phyloP scores from a whole-genome alignment of 164 flowering plant species.

The Sextonia rubra region DNA sequence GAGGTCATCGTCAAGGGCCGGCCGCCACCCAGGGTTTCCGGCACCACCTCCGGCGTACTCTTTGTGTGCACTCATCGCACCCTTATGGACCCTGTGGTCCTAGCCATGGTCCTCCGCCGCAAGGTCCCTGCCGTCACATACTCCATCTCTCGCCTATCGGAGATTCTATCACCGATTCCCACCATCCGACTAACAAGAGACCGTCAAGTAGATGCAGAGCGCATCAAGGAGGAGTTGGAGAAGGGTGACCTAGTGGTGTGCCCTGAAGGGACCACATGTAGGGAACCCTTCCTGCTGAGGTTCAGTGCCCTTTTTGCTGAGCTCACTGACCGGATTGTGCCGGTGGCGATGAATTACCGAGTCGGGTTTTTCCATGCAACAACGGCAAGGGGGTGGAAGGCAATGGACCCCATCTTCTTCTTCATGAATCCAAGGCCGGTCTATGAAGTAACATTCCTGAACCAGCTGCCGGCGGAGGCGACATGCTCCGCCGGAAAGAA shows the following conservation, averaged over 20 bases:
- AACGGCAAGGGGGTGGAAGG: conserved; percentile 94
- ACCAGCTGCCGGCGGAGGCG: conserved; percentile 79
- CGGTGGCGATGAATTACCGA: conserved; percentile 90
- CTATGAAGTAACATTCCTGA: conserved; percentile 88
- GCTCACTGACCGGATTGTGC: conserved; percentile 82
- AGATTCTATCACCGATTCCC: conserved; percentile 88
- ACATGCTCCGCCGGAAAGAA: conserved; percentile 84
- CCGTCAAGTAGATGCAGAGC: conserved; percentile 70
- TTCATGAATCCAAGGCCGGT: conserved; percentile 92
- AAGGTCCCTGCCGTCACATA: conserved; percentile 85
- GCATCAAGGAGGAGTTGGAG: conserved; percentile 47
- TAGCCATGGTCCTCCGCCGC: conserved; percentile 64
- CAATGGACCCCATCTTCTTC: conserved; percentile 80
- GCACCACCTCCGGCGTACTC: conserved; percentile 56
- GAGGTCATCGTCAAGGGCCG: conserved; percentile 59
- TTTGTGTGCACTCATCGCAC: conserved; percentile 94
- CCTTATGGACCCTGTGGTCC: conserved; percentile 92
- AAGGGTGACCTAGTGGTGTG: conserved; percentile 83
- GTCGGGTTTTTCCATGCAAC: conserved; percentile 95
- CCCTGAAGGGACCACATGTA: conserved; percentile 95
- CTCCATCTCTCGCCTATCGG: conserved; percentile 79
- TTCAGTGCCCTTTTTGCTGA: conserved; percentile 95
- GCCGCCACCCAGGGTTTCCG: conserved; percentile 59
- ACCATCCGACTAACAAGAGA: conserved; percentile 72
- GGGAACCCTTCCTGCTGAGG: conserved; percentile 84